These are phyloP conservation scores for Penicillium paradoxum DNA, from an alignment of 495 filamentous ascomycete species.

Conservation along the genomic window DNA sequence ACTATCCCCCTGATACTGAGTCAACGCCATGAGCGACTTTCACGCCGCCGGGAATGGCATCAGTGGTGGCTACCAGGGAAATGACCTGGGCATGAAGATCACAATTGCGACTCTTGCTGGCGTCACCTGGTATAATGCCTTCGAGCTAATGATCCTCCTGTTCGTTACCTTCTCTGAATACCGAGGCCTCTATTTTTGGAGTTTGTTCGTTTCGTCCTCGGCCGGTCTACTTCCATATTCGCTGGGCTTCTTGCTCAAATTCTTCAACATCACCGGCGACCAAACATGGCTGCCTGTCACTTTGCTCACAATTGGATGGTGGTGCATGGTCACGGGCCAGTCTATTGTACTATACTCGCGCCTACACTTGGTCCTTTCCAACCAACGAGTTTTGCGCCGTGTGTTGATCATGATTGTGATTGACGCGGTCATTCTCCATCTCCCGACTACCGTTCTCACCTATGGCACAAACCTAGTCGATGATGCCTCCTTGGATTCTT, in stretches of 20 bases:
- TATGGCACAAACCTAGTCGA: conserved; percentile 49
- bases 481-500: conserved; percentile 11
- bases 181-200: conserved; percentile 56
- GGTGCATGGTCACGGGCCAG: conserved; percentile 60
- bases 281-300: conserved; percentile 36
- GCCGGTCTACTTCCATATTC: conserved; percentile 54
- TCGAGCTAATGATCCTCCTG: conserved; percentile 51
- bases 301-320: conserved; percentile 55
- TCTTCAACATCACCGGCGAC: conserved; percentile 44
- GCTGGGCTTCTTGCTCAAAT: conserved; percentile 58
- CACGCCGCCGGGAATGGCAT: conserved; percentile 38
- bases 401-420: conserved; percentile 56
- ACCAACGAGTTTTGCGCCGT: conserved; percentile 43
- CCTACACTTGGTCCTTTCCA: conserved; percentile 55
- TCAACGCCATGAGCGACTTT: conserved; percentile 17
- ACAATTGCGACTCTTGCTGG: conserved; percentile 51
- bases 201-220: conserved; percentile 45
- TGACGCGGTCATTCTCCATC: conserved; percentile 50
- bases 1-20: conserved; percentile 6
- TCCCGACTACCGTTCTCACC: conserved; percentile 53
- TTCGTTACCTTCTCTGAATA: conserved; percentile 52
- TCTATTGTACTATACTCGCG: conserved; percentile 64
- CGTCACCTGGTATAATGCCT: conserved; percentile 51
- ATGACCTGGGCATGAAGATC: conserved; percentile 36
- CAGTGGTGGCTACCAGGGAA: conserved; percentile 37